Evolutionary conservation across 2,329 filamentous ascomycete genomes (phyloP), one percentile per base, ranked within the genome.

Genomic region (Sordariomycetes sp.): DNA sequence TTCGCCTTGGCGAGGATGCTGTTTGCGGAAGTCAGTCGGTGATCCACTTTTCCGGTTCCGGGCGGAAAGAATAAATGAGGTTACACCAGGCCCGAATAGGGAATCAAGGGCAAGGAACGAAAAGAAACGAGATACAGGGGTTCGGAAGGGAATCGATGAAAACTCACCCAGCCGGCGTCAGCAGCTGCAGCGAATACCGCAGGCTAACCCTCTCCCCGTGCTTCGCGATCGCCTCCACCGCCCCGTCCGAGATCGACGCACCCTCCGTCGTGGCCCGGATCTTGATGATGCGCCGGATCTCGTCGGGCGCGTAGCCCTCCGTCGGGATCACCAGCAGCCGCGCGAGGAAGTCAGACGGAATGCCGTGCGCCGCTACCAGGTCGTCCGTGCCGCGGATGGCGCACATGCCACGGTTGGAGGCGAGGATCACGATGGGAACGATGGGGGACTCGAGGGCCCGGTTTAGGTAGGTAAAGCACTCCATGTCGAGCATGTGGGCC

Each of bases 401-500:
- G 63, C 90, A 93, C 79, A 92, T 87, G 71, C 94, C 94, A 67
- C 94, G 88, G 77, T 99, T 99, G 50, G 94, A 97, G 60, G 94
- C 94, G 61, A 99, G 86, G 64, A 99, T 94, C 61, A 99, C 94
- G 68, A 99, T 96, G 59, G 94, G 94, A 1, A 93, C 93, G 68
- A 99, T 95, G 64, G 86, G 83, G 59, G 90, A 92, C 79, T 99
- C 94, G 65, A 99, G 82, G n/a, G 94, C 94, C 69, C 92, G 89
- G 79, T 97, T 97, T 68, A 99, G 86, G 75, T 97, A 99, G 64
- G 94, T 97, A 76, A 97, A 99, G 78, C 92, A 96, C 78, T 99
- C 94, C 65, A 99, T 88, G 72, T 99, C 94, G 66, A 99, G 90
- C 94, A 99, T 99, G 78, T 99, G 93, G 61, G 96, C 93, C 91